A percentile compares a stretch with the other conserved stretches of the same genome.
Evolutionary conservation across 2,329 filamentous ascomycete genomes (phyloP).

Genomic region (Fusarium annulatum): DNA sequence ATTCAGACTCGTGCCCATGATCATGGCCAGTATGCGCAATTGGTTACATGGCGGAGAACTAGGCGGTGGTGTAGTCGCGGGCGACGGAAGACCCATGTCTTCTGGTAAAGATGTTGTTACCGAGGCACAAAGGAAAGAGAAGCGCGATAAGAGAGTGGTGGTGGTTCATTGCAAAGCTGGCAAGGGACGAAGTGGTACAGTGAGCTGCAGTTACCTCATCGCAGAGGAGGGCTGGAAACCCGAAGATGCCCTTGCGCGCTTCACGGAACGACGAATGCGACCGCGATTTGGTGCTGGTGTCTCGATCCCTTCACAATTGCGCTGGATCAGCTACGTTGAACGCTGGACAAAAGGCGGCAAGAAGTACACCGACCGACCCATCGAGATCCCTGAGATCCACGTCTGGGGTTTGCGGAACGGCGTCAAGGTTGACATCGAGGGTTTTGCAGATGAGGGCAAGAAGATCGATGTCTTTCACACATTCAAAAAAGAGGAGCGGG

Average conservation of each 20-base stretch:
- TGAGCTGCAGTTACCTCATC: constrained; percentile 89
- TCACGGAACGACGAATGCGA: constrained; percentile 88
- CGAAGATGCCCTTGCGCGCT: constrained; percentile 64
- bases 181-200: constrained; percentile 91
- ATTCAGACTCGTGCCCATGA: constrained; percentile 86
- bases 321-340: constrained; percentile 90
- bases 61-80: constrained; percentile 36
- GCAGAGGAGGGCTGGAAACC: constrained; percentile 77
- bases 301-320: constrained; percentile 90
- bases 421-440: constrained; percentile 87
- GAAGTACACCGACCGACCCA: constrained; percentile 81
- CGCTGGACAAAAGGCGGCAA: constrained; percentile 82
- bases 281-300: constrained; percentile 89
- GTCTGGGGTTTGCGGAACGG: constrained; percentile 89
- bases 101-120: constrained; percentile 24
- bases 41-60: constrained; percentile 74
- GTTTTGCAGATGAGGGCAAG: constrained; percentile 89
- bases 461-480: constrained; percentile 86
- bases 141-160: constrained; percentile 69
- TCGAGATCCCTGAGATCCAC: constrained; percentile 90
- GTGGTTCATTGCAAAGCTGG: constrained; percentile 98
- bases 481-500: constrained; percentile 78
- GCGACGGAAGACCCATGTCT: constrained; percentile 29
- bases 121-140: constrained; percentile 48
- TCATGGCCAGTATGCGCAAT: constrained; percentile 91